Percentiles rank a stretch among this genome's conserved stretches.
phyloP scores from a whole-genome alignment of 805 yeast genomes.

The Candida glaebosa region DNA sequence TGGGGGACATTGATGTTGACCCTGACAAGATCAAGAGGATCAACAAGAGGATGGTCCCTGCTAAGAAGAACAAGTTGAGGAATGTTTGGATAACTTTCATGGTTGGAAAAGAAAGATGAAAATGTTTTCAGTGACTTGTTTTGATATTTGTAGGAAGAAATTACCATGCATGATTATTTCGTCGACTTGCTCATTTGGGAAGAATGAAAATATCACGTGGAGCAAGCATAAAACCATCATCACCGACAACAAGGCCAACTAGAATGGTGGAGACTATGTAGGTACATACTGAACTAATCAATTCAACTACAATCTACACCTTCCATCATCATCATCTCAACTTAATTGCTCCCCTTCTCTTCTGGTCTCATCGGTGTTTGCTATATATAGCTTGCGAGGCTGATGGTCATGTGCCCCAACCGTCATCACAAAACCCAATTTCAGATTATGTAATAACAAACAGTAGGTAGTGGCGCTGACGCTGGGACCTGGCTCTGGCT shows the following conservation, averaged over 20 bases:
- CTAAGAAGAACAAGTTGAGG: constrained; percentile 36
- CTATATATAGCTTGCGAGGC: neutral
- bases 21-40: constrained; percentile 71
- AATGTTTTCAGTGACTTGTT: neutral
- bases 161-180: neutral
- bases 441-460: neutral
- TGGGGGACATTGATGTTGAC: constrained; percentile 50
- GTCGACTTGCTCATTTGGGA: neutral
- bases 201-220: constrained; percentile 1
- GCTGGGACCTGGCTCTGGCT: too few species aligned
- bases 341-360: too few species aligned
- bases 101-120: neutral
- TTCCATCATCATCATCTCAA: neutral
- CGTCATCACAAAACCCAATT: neutral
- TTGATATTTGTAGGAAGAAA: constrained; percentile 1
- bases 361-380: neutral
- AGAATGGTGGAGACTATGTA: too few species aligned
- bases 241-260: neutral
- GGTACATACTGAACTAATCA: too few species aligned
- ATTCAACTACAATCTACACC: too few species aligned
- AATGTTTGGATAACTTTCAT: constrained; percentile 34
- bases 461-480: too few species aligned
- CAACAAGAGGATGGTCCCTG: constrained; percentile 38
- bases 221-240: too few species aligned
- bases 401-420: neutral